Conservation (phyloP, 768 basidiomycete genomes). For the Kondoa malvinella region DNA sequence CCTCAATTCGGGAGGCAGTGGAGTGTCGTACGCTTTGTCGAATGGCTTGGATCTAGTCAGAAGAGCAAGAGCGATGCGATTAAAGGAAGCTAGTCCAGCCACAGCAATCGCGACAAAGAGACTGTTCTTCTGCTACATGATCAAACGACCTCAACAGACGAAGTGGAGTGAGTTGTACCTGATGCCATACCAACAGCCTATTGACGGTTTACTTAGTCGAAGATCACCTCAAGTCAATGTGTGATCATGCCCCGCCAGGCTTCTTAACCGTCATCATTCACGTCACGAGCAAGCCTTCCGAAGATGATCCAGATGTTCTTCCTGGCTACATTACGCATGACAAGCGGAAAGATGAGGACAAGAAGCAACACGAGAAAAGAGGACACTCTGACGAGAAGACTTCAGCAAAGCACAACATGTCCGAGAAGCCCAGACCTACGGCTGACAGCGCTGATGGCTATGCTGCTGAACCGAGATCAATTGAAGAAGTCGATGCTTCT, state of each 20-base stretch:
- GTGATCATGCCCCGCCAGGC: not conserved
- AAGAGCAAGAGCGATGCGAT: conserved; percentile 1
- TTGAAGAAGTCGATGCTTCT: no score
- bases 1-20: not conserved
- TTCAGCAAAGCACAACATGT: not conserved
- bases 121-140: not conserved
- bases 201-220: not conserved
- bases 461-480: no score
- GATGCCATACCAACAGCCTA: not conserved
- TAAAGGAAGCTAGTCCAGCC: not conserved
- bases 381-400: not conserved
- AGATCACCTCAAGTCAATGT: not conserved
- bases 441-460: not conserved
- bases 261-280: not conserved
- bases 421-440: not conserved
- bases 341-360: not conserved
- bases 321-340: not conserved
- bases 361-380: not conserved
- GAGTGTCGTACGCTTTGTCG: conserved; percentile 5
- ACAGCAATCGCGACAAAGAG: not conserved
- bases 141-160: not conserved
- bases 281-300: not conserved
- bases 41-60: not conserved
- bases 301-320: not conserved
- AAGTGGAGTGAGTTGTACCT: not conserved